Evolutionary conservation across 1,284 basidiomycete genomes (phyloP).

Genomic region (Microbotryomycetes sp.): DNA sequence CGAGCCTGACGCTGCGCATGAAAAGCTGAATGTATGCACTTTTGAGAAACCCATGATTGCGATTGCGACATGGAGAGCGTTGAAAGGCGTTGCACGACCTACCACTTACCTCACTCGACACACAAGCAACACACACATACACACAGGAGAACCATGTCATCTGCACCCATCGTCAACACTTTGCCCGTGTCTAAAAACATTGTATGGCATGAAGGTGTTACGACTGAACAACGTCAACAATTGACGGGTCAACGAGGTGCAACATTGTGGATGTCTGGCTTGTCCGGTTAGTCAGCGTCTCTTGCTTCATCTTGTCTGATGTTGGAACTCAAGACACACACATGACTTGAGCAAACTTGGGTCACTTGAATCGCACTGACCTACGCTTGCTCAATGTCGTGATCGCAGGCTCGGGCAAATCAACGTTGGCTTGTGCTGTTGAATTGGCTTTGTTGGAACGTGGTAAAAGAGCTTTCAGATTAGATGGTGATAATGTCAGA

Average conservation of each 20-base stretch:
- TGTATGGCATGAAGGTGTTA: conserved; percentile 36
- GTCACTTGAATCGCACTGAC: conserved; percentile 36
- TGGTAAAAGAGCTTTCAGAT: conserved; percentile 76
- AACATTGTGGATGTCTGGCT: conserved; percentile 92
- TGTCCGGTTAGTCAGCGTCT: conserved; percentile 59
- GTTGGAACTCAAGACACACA: conserved; percentile 1
- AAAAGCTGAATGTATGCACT: no score
- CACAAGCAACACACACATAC: no score
- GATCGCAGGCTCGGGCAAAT: conserved; percentile 51
- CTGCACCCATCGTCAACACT: neutral
- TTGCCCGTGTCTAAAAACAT: conserved; percentile 29
- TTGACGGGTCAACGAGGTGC: conserved; percentile 72
- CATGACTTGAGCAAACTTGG: no score
- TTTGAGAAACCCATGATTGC: no score
- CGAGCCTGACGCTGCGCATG: no score
- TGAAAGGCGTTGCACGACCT: no score
- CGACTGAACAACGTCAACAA: conserved; percentile 56
- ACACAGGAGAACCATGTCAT: no score
- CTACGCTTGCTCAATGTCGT: conserved; percentile 37
- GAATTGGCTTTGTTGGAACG: conserved; percentile 91
- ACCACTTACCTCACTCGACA: no score
- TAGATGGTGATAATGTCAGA: conserved; percentile 95
- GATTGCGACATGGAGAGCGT: no score
- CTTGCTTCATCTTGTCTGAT: no score
- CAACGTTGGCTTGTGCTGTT: conserved; percentile 92